Evolutionary conservation across 1,139 yeast genomes (phyloP).

Genomic region (Martiniozyma asiatica): DNA sequence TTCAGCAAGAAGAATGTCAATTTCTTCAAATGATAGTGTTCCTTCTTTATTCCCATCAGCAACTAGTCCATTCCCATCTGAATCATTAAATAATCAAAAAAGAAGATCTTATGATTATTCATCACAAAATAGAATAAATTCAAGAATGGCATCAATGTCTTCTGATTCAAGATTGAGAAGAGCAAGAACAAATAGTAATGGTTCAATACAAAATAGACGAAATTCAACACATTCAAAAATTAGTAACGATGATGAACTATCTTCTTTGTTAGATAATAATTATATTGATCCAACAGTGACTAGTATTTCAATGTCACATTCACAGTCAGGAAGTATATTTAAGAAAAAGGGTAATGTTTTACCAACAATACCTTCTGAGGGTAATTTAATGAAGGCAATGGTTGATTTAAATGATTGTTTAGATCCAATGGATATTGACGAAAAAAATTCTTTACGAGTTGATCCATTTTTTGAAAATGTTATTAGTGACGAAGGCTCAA

Average conservation of each 20-base stretch:
- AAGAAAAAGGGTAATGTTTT: conserved; percentile 6
- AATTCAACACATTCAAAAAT: not conserved
- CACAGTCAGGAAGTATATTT: not conserved
- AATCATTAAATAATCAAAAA: conserved; percentile 6
- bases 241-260: conserved; percentile 3
- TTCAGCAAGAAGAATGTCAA: conserved; percentile 16
- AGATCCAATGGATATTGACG: conserved; percentile 3
- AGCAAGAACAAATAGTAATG: conserved; percentile 2
- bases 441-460: not conserved
- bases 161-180: conserved; percentile 9
- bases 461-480: not conserved
- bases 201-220: not conserved
- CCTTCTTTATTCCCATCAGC: conserved; percentile 17
- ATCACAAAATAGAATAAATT: conserved; percentile 7
- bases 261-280: conserved; percentile 1
- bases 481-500: conserved; percentile 1
- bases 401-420: conserved; percentile 1
- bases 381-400: conserved; percentile 14
- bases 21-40: conserved; percentile 16
- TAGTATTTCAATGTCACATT: not conserved
- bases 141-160: conserved; percentile 11
- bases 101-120: conserved; percentile 5
- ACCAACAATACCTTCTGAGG: conserved; percentile 17
- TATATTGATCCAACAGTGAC: not conserved
- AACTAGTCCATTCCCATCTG: conserved; percentile 8